These are phyloP conservation scores for Mycosphaerella arachidis DNA, from an alignment of 2,329 filamentous ascomycete genomes.

Conservation along the genomic window DNA sequence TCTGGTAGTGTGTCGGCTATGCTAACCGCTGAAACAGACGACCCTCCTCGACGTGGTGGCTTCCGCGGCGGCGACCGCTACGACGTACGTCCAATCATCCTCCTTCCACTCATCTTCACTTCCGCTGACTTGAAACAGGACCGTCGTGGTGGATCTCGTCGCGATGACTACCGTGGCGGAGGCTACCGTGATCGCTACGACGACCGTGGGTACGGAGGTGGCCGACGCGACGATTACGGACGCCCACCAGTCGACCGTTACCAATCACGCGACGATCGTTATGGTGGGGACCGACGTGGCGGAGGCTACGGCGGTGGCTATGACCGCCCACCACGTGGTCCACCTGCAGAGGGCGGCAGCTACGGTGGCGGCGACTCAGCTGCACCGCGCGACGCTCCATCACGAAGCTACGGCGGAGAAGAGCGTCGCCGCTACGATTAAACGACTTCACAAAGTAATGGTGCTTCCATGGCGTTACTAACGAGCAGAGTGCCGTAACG, in stretches of 20 bases:
- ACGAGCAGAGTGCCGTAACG: conserved; percentile 22
- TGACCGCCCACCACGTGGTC: conserved; percentile 30
- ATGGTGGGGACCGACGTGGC: conserved; percentile 16
- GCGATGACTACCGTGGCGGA: conserved; percentile 47
- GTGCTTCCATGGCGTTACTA: conserved; percentile 21
- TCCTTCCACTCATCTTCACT: background rate
- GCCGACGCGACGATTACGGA: conserved; percentile 52
- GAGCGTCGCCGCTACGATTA: conserved; percentile 34
- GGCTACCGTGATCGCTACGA: conserved; percentile 56
- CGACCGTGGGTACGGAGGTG: conserved; percentile 51
- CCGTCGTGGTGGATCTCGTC: conserved; percentile 39
- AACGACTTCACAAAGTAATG: conserved; percentile 16
- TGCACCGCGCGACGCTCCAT: conserved; percentile 29
- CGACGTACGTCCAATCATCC: conserved; percentile 29
- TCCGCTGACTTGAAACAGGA: conserved; percentile 22
- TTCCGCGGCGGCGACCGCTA: conserved; percentile 45
- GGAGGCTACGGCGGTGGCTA: conserved; percentile 27
- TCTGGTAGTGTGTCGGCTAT: conserved; percentile 10
- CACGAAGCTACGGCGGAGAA: conserved; percentile 29
- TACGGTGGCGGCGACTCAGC: conserved; percentile 30
- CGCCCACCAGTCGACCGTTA: conserved; percentile 46
- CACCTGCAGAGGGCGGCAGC: conserved; percentile 23
- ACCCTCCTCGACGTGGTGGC: conserved; percentile 46
- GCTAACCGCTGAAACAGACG: conserved; percentile 33
- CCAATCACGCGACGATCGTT: conserved; percentile 32